phyloP scores from a whole-genome alignment of 352 stramenopile genomes.

The Pythium phragmitis region DNA sequence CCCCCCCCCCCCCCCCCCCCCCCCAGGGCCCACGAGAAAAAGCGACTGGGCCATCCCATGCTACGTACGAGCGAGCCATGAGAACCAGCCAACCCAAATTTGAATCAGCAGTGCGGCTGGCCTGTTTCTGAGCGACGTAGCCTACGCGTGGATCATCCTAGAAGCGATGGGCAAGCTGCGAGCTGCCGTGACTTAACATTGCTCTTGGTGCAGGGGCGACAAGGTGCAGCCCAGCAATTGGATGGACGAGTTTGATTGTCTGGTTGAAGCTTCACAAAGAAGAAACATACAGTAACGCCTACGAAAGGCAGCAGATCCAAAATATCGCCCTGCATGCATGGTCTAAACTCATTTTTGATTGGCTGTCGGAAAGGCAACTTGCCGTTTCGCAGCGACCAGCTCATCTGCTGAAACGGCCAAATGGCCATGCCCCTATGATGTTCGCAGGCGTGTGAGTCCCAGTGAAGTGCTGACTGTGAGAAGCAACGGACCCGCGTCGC shows the following conservation, averaged over 20 bases:
- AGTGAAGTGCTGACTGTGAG: too few species aligned
- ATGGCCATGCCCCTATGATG: neutral
- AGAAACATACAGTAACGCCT: neutral
- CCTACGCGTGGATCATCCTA: slow-evolving; percentile 8
- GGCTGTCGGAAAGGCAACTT: slow-evolving; percentile 16
- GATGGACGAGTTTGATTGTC: neutral
- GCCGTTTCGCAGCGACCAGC: slow-evolving; percentile 1
- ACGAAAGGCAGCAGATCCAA: neutral
- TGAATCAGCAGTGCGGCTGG: neutral
- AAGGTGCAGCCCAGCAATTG: neutral
- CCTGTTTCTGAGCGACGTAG: slow-evolving; percentile 2
- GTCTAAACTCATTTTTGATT: slow-evolving; percentile 1
- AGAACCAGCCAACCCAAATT: neutral
- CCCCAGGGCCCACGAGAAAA: neutral
- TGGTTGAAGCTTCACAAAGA: slow-evolving; percentile 9
- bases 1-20: too few species aligned
- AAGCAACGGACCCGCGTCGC: too few species aligned
- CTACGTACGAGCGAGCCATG: neutral
- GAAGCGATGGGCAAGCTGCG: neutral
- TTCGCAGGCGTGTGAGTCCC: too few species aligned
- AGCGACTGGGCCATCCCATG: neutral
- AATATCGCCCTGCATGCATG: too few species aligned
- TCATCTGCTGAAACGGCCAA: slow-evolving; percentile 7
- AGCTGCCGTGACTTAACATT: slow-evolving; percentile 5
- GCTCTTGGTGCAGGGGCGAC: neutral